Evolutionary conservation across 2,329 filamentous ascomycete species (phyloP).

Genomic region (Zasmidium cellare): DNA sequence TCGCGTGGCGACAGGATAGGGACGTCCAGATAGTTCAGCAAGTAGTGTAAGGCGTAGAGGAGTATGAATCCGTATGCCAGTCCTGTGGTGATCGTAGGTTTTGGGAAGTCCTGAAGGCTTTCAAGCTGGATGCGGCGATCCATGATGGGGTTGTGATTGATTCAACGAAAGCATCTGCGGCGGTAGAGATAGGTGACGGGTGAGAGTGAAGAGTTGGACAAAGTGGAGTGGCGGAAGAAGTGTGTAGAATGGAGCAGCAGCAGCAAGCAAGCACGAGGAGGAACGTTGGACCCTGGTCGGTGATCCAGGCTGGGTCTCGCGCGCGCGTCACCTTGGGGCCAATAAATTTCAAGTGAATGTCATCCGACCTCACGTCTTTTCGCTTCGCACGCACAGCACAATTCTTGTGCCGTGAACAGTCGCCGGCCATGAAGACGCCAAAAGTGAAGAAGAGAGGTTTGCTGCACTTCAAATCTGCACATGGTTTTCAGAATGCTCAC

Average conservation of each 20-base stretch:
- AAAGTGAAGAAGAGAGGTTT: constrained; percentile 48
- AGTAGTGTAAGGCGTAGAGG: constrained; percentile 34
- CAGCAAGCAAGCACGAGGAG: not conserved
- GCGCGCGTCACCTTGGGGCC: not conserved
- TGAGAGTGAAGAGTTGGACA: not conserved
- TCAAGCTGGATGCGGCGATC: constrained; percentile 25
- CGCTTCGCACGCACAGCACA: not conserved
- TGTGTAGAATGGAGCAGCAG: not conserved
- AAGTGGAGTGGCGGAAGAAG: not conserved
- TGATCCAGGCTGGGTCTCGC: not conserved
- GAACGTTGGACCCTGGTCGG: not conserved
- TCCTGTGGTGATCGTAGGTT: constrained; percentile 19
- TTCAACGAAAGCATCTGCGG: constrained; percentile 10
- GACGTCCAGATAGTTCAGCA: constrained; percentile 30
- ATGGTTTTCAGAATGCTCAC: not conserved
- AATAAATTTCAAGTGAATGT: not conserved
- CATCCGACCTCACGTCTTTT: not conserved
- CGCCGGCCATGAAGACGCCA: constrained; percentile 42
- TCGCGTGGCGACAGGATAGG: constrained; percentile 44
- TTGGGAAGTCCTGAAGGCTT: constrained; percentile 11
- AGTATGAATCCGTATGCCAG: constrained; percentile 28
- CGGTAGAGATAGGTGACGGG: not conserved
- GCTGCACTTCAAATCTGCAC: not conserved
- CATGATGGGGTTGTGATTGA: constrained; percentile 15
- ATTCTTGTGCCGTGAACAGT: not conserved